A percentile compares a stretch with the other conserved stretches of the same genome.
Evolutionary conservation across 2,329 filamentous ascomycete species (phyloP).

Genomic region (Beauveria australis): DNA sequence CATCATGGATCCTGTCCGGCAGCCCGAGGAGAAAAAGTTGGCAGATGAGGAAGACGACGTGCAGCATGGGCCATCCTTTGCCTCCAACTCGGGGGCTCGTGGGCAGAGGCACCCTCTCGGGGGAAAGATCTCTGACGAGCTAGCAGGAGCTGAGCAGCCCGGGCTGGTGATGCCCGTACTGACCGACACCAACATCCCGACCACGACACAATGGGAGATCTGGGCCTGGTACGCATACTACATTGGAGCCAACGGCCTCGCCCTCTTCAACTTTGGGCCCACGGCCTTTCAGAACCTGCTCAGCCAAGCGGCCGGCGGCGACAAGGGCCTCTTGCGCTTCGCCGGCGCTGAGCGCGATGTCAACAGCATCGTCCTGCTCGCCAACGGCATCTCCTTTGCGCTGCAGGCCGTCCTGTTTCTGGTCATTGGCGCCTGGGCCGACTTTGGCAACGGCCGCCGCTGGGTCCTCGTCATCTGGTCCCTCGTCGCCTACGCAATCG

Average conservation of each 20-base stretch:
- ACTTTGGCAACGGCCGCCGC: slow-evolving; percentile 58
- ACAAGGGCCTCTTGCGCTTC: slow-evolving; percentile 44
- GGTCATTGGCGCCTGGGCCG: slow-evolving; percentile 44
- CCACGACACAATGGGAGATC: slow-evolving; percentile 9
- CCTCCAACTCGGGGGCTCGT: neutral
- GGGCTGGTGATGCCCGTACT: slow-evolving; percentile 9
- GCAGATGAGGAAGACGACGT: neutral
- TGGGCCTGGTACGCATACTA: slow-evolving; percentile 40
- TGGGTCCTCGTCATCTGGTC: slow-evolving; percentile 56
- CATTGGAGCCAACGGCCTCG: slow-evolving; percentile 56
- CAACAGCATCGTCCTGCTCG: slow-evolving; percentile 56
- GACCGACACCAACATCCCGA: slow-evolving; percentile 6
- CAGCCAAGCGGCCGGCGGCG: slow-evolving; percentile 48
- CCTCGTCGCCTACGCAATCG: slow-evolving; percentile 52
- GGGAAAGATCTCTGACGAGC: neutral
- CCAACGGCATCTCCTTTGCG: slow-evolving; percentile 61
- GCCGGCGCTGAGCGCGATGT: slow-evolving; percentile 49
- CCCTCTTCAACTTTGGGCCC: slow-evolving; percentile 56
- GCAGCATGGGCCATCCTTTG: neutral
- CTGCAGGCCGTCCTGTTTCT: slow-evolving; percentile 53
- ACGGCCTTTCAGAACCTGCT: slow-evolving; percentile 59
- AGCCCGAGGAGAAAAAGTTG: neutral
- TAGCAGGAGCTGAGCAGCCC: neutral
- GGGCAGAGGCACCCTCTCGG: neutral
- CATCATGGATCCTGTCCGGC: neutral